Conservation (phyloP, 2,329 filamentous ascomycete species). For the Elsinoe ampelina region DNA sequence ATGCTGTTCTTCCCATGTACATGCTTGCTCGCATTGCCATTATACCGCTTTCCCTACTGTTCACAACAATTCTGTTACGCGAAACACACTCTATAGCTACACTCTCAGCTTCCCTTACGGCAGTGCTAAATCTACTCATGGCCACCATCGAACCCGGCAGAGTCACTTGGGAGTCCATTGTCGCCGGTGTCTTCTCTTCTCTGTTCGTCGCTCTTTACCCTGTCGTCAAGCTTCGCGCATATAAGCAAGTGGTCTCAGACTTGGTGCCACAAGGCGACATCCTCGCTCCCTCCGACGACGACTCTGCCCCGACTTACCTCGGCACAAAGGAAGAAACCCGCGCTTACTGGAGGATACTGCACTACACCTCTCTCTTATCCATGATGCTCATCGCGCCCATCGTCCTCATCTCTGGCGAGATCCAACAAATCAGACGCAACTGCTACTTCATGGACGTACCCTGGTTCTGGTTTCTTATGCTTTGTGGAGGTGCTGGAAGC, state of each 20-base stretch:
- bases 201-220: conserved; percentile 45
- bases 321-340: conserved; percentile 39
- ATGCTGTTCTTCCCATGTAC: conserved; percentile 44
- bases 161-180: conserved; percentile 43
- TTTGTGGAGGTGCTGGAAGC: conserved; percentile 39
- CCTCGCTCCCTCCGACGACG: conserved; percentile 23
- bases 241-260: conserved; percentile 37
- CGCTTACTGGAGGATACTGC: conserved; percentile 43
- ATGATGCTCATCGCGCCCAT: conserved; percentile 42
- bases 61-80: conserved; percentile 39
- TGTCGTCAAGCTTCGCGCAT: conserved; percentile 41
- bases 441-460: conserved; percentile 47
- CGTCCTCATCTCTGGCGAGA: conserved; percentile 42
- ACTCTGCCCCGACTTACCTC: conserved; percentile 23
- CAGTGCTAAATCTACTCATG: conserved; percentile 43
- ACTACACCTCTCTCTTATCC: conserved; percentile 44
- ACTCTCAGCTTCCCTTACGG: conserved; percentile 42
- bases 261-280: conserved; percentile 38
- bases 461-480: conserved; percentile 47
- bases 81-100: conserved; percentile 39
- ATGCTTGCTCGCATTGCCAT: conserved; percentile 44
- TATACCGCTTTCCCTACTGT: conserved; percentile 40
- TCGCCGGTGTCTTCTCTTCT: conserved; percentile 45
- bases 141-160: conserved; percentile 38
- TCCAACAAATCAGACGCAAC: conserved; percentile 41